Evolutionary conservation across 2,329 filamentous ascomycete species (phyloP).

Genomic region (Colletotrichum spinosum): DNA sequence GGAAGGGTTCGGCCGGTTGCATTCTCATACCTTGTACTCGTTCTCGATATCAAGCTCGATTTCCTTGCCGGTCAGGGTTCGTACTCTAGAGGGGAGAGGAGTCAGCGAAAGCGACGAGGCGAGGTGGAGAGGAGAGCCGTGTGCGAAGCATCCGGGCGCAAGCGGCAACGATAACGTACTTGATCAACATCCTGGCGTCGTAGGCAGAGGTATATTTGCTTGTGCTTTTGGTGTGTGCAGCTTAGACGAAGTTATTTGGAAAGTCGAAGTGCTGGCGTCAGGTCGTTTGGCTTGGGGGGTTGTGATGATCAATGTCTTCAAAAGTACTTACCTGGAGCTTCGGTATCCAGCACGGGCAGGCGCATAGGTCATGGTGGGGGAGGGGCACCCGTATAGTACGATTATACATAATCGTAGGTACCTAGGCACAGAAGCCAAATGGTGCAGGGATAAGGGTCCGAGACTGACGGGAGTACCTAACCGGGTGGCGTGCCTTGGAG

Average conservation of each 20-base stretch:
- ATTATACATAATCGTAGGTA: no score
- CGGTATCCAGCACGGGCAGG: background rate
- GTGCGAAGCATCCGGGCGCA: background rate
- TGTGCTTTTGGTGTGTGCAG: background rate
- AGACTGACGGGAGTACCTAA: no score
- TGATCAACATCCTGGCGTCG: constrained; percentile 60
- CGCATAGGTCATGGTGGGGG: constrained; percentile 29
- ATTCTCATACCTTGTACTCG: constrained; percentile 81
- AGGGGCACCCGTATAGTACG: constrained; percentile 9
- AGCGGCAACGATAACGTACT: constrained; percentile 51
- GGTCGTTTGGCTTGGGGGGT: no score
- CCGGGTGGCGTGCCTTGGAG: no score
- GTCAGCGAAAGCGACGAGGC: constrained; percentile 19
- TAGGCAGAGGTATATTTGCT: background rate
- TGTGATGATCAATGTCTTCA: no score
- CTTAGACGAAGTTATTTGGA: background rate
- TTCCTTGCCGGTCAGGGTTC: constrained; percentile 97
- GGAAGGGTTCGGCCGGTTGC: background rate
- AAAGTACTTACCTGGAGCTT: no score
- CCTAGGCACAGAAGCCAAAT: background rate
- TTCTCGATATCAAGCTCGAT: constrained; percentile 98
- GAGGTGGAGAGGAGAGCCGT: background rate
- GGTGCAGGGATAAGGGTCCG: no score
- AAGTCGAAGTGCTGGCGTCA: no score
- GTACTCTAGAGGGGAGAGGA: constrained; percentile 72